Base-by-base conservation (phyloP, 2,329 filamentous ascomycete genomes). In the Ophiocordyceps robertsii region DNA sequence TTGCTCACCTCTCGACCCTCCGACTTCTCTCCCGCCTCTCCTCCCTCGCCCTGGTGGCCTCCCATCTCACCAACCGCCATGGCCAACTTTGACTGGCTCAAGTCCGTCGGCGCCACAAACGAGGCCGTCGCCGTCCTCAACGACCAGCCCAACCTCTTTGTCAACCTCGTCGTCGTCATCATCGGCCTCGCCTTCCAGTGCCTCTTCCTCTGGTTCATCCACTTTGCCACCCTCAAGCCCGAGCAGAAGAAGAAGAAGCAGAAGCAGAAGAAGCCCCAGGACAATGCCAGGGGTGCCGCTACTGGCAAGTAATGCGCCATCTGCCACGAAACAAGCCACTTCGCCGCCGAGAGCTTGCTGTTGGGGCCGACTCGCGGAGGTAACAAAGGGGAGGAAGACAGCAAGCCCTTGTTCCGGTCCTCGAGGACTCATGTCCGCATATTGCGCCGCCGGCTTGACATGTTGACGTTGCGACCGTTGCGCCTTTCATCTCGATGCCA, bases 141-240 rank as follows among this genome's bases (percentile, higher is more conserved):
- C 61, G 73, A 78, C 53, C 75, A 79, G 58, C 74, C 75, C 19
- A 62, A 70, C 46, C 63, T 78, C 42, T 77, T 78, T 61, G 72
- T 66, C 49, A 70, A 72, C 47, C 69, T 79, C 46, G 48, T 78
- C 48, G 56, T 75, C 54, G 72, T 73, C 45, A 62, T 78, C 43
- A 53, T 74, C 53, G 61, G 60, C 46, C 51, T 77, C 40, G 64
- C 63, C 46, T 53, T 69, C 9, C 62, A 77, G 50, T 57, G 56
- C 44, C 51, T 64, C 10, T 58, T 77, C 39, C 57, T 73, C 42
- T 76, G 70, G 70, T 76, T 68, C 60, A 78, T 78, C 53, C 72
- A 77, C 59, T 69, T 63, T 53, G 73, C 72, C 44, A 79, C 75
- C 17, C 47, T 75, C 61, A 79, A 78, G 63, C 74, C 74, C 14